These are phyloP conservation scores for Halophytophthora batemanensis DNA, from an alignment of 352 stramenopile species.

Conservation along the genomic window DNA sequence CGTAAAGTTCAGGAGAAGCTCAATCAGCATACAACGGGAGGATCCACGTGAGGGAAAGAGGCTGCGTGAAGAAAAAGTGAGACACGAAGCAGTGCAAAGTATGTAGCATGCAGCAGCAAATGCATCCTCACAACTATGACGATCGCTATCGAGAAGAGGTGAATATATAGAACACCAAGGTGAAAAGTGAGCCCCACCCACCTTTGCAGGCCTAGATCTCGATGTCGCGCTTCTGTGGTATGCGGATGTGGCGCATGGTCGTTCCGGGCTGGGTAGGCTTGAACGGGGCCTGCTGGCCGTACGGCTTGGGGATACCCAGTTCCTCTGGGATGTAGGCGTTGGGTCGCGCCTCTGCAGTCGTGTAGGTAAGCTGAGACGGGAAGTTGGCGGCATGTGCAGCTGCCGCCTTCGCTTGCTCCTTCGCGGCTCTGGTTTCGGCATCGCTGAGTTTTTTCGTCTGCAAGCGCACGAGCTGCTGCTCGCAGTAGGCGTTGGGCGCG, in stretches of 20 bases:
- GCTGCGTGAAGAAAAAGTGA: constrained; percentile 2
- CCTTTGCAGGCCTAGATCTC: constrained; percentile 71
- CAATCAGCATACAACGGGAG: constrained; percentile 27
- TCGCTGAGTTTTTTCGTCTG: constrained; percentile 53
- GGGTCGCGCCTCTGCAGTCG: constrained; percentile 88
- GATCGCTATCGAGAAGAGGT: background rate
- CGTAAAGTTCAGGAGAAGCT: constrained; percentile 76
- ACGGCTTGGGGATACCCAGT: constrained; percentile 92
- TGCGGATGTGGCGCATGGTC: constrained; percentile 91
- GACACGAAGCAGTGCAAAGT: constrained; percentile 1
- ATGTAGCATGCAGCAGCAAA: background rate
- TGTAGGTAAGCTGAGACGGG: constrained; percentile 74
- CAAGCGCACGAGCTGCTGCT: constrained; percentile 67
- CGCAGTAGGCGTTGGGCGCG: constrained; percentile 71
- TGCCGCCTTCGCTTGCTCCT: constrained; percentile 38
- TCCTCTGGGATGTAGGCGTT: constrained; percentile 94
- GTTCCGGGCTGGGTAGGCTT: constrained; percentile 85
- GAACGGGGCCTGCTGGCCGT: constrained; percentile 90
- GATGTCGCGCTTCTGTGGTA: constrained; percentile 86
- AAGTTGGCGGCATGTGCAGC: constrained; percentile 57
- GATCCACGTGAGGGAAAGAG: background rate
- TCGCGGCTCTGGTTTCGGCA: constrained; percentile 40
- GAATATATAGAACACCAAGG: constrained; percentile 1
- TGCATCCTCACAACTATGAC: background rate
- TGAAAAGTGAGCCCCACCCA: background rate